A percentile compares a stretch with the other conserved stretches of the same genome.
Conservation (phyloP, 2,329 filamentous ascomycete species). For the Cordyceps cicadae region DNA sequence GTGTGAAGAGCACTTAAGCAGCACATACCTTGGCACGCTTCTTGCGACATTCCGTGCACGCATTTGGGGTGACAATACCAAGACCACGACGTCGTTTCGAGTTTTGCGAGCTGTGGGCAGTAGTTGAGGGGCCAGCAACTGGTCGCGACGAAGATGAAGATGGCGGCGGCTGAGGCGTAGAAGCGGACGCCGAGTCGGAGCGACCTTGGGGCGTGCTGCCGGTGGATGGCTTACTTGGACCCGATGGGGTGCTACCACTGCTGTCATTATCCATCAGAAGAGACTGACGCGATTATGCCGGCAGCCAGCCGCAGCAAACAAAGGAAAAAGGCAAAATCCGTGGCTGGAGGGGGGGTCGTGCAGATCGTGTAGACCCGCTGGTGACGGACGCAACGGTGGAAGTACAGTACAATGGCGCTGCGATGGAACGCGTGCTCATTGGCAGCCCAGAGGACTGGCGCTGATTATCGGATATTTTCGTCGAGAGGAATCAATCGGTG, state of each 20-base stretch:
- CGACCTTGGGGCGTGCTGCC: conserved; percentile 26
- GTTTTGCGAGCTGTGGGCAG: conserved; percentile 21
- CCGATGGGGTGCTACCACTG: conserved; percentile 22
- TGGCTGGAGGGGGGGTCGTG: neutral
- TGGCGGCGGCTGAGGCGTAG: conserved; percentile 13
- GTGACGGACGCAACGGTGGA: neutral
- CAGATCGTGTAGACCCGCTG: neutral
- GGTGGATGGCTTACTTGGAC: conserved; percentile 23
- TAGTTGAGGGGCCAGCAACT: neutral
- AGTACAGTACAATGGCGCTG: neutral
- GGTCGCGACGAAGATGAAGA: conserved; percentile 6
- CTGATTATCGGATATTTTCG: neutral
- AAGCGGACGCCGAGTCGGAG: conserved; percentile 4
- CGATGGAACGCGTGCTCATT: neutral
- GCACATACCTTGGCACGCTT: conserved; percentile 49
- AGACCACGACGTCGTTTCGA: conserved; percentile 47
- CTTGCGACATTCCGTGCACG: conserved; percentile 54
- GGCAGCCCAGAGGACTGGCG: neutral
- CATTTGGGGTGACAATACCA: conserved; percentile 51
- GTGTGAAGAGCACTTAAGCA: neutral
- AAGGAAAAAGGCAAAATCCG: neutral
- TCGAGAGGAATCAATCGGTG: neutral
- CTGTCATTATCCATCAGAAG: conserved; percentile 25
- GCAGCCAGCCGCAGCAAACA: neutral
- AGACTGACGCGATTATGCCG: neutral